Conservation (phyloP, 164 flowering plant species). For the Cinnamomum chago region DNA sequence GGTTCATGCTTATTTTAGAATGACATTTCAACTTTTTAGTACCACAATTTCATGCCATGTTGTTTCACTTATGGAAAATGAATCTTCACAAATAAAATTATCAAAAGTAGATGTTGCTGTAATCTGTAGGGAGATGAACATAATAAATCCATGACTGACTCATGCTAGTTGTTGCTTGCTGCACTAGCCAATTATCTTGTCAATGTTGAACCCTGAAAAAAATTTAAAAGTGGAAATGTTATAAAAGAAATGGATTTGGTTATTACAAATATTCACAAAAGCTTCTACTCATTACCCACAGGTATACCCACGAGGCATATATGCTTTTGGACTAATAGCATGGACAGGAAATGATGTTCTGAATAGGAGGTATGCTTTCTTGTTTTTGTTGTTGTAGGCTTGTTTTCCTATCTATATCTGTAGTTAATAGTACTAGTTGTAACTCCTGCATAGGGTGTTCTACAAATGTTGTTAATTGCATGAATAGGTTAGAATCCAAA, state of each 20-base stretch:
- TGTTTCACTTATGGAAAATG: not conserved
- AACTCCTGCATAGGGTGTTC: not conserved
- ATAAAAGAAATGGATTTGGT: not conserved
- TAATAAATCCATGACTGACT: not conserved
- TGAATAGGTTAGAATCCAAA: not conserved
- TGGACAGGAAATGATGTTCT: slow-evolving; percentile 99
- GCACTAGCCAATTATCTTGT: not conserved
- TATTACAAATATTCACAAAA: not conserved
- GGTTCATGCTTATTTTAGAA: not conserved
- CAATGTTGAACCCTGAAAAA: not conserved
- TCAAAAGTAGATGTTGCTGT: not conserved
- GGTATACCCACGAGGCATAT: slow-evolving; percentile 91
- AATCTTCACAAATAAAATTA: not conserved
- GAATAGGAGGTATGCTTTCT: slow-evolving; percentile 63
- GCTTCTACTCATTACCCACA: slow-evolving; percentile 8
- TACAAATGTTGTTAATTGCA: not conserved
- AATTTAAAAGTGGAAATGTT: not conserved
- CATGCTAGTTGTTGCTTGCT: not conserved
- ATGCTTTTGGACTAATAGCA: slow-evolving; percentile 88
- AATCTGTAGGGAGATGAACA: not conserved
- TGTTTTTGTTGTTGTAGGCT: slow-evolving; percentile 52
- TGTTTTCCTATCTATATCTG: not conserved
- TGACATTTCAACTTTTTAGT: not conserved
- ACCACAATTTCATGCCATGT: not conserved
- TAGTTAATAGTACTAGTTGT: not conserved